These are phyloP conservation scores for Mrakia hoshinonis DNA, from an alignment of 768 basidiomycete species.

Conservation along the genomic window DNA sequence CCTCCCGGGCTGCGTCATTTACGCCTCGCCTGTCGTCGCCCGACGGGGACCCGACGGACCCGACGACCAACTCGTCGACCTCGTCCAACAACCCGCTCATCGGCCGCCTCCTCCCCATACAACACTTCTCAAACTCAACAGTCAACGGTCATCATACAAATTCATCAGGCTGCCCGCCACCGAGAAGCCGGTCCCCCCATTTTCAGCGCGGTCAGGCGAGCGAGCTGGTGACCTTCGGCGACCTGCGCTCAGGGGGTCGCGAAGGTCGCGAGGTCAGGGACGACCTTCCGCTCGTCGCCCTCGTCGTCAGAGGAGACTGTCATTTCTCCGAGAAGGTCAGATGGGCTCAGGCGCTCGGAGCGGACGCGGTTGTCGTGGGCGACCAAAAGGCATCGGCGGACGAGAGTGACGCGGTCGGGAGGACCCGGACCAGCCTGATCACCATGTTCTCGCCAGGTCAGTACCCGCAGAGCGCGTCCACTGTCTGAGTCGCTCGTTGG, in stretches of 20 bases:
- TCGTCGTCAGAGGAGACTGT: slow-evolving; percentile 81
- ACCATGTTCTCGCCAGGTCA: slow-evolving; percentile 87
- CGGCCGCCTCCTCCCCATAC: slow-evolving; percentile 21
- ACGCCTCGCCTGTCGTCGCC: slow-evolving; percentile 12
- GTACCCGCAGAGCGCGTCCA: no score
- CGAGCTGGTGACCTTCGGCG: not conserved
- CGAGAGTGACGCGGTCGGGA: slow-evolving; percentile 37
- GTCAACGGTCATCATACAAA: not conserved
- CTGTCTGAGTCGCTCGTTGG: no score
- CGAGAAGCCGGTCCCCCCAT: not conserved
- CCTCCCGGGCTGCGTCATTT: slow-evolving; percentile 27
- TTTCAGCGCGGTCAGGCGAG: not conserved
- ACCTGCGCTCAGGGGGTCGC: not conserved
- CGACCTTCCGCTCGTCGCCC: slow-evolving; percentile 57
- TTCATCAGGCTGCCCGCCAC: not conserved
- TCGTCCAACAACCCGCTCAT: slow-evolving; percentile 11
- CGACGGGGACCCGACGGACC: not conserved
- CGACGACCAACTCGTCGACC: not conserved
- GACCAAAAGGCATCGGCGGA: slow-evolving; percentile 54
- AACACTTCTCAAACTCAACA: not conserved
- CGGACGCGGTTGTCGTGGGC: slow-evolving; percentile 83
- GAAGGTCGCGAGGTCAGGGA: not conserved
- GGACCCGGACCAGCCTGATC: slow-evolving; percentile 57
- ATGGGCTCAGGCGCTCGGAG: slow-evolving; percentile 59
- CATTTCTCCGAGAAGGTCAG: slow-evolving; percentile 82